phyloP scores from a whole-genome alignment of 305 asterid genomes.

The Fraxinus platypoda region DNA sequence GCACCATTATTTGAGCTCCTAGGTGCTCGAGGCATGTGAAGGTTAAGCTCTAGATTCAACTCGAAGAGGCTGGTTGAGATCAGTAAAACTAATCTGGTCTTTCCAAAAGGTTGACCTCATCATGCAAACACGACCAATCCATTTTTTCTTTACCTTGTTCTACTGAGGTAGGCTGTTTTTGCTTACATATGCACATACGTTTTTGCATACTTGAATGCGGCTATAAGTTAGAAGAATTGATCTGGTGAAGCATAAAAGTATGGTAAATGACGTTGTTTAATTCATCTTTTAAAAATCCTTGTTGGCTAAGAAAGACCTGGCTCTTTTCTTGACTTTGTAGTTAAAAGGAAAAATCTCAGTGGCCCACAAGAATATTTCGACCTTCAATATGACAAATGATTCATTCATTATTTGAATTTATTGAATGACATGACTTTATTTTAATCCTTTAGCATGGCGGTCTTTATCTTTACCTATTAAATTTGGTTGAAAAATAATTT shows the following conservation, averaged over 20 bases:
- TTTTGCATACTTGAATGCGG: not conserved
- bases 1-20: not conserved
- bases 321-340: not conserved
- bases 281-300: not conserved
- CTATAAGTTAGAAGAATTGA: not conserved
- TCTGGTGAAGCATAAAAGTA: not conserved
- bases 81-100: not conserved
- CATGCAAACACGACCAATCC: not conserved
- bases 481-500: not conserved
- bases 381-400: not conserved
- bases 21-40: not conserved
- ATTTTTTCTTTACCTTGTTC: not conserved
- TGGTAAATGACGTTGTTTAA: not conserved
- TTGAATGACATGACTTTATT: not conserved
- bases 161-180: too few species aligned
- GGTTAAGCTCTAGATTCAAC: not conserved
- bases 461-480: not conserved
- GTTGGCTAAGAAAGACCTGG: not conserved
- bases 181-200: not conserved
- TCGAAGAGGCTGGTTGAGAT: not conserved
- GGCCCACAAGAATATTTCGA: too few species aligned
- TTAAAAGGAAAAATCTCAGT: too few species aligned
- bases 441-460: not conserved
- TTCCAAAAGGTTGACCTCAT: not conserved
- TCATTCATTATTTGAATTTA: not conserved